Base-by-base conservation (phyloP, 495 filamentous ascomycete species). In the Daldinia vernicosa region DNA sequence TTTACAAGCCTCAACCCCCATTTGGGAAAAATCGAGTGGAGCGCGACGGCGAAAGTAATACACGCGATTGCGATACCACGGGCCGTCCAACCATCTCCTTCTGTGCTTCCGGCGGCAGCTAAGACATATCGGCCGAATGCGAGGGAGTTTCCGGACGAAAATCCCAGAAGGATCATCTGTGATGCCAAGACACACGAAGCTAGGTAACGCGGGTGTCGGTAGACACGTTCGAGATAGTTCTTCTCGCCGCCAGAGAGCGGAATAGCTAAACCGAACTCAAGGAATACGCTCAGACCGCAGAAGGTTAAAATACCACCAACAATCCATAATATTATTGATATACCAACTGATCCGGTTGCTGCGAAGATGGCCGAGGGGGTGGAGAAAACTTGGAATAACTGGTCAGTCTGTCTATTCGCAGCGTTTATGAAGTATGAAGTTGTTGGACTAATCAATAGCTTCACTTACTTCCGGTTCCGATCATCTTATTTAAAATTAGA, bases 61-160 rank as follows among this genome's bases (percentile, higher is more conserved):
- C 89, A 90, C 6, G 87, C 89, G 51, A 92, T 74, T 1, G 86
- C 90, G 61, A 92, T 86, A 24, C 87, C 89, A 56, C 90, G 87
- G 66, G 90, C 87, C 55, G 85, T 86, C 89, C 90, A 92, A n/a
- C 87, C 84, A 66, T 85, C 85, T 7, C 87, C 85, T 51, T 88
- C 83, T 7, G 84, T 76, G 37, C 80, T 78, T 19, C 88, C 86
- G 0, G 88, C 82, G 0, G 90, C 91, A 66, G 85, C 84, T 59
- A 93, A 84, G 53, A 92, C 85, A 66, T 93, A 92, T 54, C 88
- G 83, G 37, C 89, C 89, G 54, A 93, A 93, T 17, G 91, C 84
- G 69, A 92, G 84, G 8, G 87, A 85, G 76, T 92, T 93, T 1
- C 83, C 81, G 19, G 81, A 80, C 0, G 86, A 85, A 76, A 85